Base-by-base conservation (phyloP, 768 basidiomycete species). In the Podaxis sp. region DNA sequence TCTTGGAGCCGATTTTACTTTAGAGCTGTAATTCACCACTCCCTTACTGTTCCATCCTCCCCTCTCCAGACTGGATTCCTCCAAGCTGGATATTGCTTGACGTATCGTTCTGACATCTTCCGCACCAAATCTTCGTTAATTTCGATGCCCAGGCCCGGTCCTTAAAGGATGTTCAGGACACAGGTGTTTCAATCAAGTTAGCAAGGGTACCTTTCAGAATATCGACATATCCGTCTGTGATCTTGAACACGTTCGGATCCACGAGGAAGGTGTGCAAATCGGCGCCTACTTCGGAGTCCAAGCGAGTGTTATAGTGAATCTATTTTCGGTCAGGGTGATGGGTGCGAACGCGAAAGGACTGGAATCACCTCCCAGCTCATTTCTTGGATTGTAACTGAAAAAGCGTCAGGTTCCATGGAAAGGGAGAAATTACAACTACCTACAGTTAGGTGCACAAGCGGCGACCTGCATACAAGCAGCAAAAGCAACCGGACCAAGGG, bases 381-480 rank as follows among this genome's bases (percentile, higher is more conserved):
- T 70, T 88, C 85, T 66, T 86, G 84, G n/a, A 86, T 84, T 25
- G 82, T 76, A 65, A 84, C 85, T 84, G 33, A 12, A 24, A 27
- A 25, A 62, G 61, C 59, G 36, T 56, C 38, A 37, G 68, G 60
- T 33, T 22, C 43, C 15, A 22, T 12, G 11, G 57, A 8, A 15
- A 41, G 24, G 9, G 9, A 15, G 13, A 22, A 1, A 13, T 9
- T 2, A 12, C 9, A 41, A 47, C 36, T 0, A 70, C 82, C 66
- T 64, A 83, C 87, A 87, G 67, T 89, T 89, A 2, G 84, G 83
- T 11, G 82, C 79, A 24, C 80, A 74, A 38, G 82, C 76, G 2
- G 80, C 88, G 2, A 90, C 79, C 58, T 89, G 86, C 47, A 90
- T 81, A 67, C 85, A 87, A 22, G 88, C 88, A 4, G 88, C 90